Conservation (phyloP, 2,329 filamentous ascomycete species). For the Amesomyces nigricolor region DNA sequence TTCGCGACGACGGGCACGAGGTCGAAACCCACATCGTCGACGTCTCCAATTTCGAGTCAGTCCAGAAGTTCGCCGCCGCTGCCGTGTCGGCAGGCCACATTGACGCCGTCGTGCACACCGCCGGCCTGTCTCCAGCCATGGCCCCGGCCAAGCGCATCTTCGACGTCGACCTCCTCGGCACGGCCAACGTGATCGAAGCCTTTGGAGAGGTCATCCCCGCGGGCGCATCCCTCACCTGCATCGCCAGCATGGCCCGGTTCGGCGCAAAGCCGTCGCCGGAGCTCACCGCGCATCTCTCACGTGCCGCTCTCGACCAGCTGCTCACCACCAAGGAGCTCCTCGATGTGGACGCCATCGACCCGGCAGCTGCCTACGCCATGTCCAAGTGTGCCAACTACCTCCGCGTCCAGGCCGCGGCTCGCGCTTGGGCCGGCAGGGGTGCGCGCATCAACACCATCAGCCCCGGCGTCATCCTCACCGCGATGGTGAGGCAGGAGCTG, state of each 20-base stretch:
- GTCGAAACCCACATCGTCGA: conserved; percentile 21
- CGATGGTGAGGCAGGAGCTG: conserved; percentile 19
- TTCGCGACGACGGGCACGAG: conserved; percentile 21
- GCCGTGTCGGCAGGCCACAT: conserved; percentile 12
- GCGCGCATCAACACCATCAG: conserved; percentile 20
- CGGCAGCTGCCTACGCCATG: conserved; percentile 9
- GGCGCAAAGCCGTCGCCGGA: conserved; percentile 10
- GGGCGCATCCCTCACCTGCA: conserved; percentile 21
- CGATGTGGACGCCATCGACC: background rate
- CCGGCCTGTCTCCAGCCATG: conserved; percentile 22
- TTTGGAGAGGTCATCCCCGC: conserved; percentile 16
- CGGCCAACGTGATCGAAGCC: conserved; percentile 25
- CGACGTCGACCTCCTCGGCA: conserved; percentile 25
- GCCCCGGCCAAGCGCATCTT: conserved; percentile 19
- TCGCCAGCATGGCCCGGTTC: conserved; percentile 24
- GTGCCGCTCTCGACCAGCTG: conserved; percentile 13
- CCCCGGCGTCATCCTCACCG: conserved; percentile 18
- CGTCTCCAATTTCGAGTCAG: conserved; percentile 18
- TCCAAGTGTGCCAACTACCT: conserved; percentile 18
- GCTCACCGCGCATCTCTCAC: conserved; percentile 12
- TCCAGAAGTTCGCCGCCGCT: conserved; percentile 17
- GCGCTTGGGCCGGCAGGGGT: conserved; percentile 12
- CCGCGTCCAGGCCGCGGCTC: conserved; percentile 15
- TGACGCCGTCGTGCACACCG: conserved; percentile 21
- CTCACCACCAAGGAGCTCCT: conserved; percentile 10